Conservation (phyloP, 371 early-diverging fungal species). For the Mucor racemosus region DNA sequence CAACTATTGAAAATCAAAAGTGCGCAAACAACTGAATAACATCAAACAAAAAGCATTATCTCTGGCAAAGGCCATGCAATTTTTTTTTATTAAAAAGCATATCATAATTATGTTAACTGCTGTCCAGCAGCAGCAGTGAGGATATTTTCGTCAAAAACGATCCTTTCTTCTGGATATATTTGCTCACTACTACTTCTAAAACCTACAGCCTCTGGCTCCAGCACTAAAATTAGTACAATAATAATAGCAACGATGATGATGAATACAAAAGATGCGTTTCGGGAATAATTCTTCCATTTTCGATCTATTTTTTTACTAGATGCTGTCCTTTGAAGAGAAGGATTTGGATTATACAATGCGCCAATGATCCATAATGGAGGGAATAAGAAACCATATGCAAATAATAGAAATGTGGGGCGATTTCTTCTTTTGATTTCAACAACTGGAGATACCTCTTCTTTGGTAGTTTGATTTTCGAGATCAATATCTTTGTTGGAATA, state of each 20-base stretch:
- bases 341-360: constrained; percentile 22
- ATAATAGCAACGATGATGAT: not conserved
- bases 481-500: not conserved
- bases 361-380: constrained; percentile 46
- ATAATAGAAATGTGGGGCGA: constrained; percentile 36
- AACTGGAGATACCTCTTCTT: not conserved
- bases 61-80: not conserved
- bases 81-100: not conserved
- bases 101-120: not conserved
- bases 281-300: constrained; percentile 28
- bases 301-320: constrained; percentile 16
- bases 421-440: constrained; percentile 6
- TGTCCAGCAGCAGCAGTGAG: constrained; percentile 4
- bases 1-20: too few relatives aligned
- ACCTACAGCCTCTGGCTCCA: constrained; percentile 12
- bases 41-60: too few relatives aligned
- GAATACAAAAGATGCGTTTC: constrained; percentile 22
- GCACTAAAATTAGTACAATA: constrained; percentile 6
- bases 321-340: not conserved
- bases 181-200: constrained; percentile 16
- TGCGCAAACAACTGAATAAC: too few relatives aligned
- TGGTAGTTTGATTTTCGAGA: not conserved
- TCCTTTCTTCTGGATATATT: not conserved
- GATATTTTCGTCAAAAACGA: constrained; percentile 11
- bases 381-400: constrained; percentile 43